phyloP scores from a whole-genome alignment of 495 filamentous ascomycete species.

The Aspergillus incahuasiensis region DNA sequence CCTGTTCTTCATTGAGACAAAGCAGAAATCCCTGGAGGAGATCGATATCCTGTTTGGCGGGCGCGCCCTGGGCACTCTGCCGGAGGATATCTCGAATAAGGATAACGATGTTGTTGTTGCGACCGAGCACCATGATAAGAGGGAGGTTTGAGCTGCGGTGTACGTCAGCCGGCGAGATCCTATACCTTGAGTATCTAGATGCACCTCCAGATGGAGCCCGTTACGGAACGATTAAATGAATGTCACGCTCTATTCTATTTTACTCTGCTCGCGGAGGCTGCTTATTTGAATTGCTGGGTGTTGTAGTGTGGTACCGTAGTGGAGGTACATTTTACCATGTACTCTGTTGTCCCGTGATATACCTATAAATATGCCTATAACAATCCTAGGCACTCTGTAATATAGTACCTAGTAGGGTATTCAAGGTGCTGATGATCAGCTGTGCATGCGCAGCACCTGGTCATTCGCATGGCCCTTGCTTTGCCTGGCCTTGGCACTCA shows the following conservation, averaged over 20 bases:
- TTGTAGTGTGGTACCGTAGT: neutral
- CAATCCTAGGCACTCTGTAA: too few species aligned
- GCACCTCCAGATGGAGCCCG: too few species aligned
- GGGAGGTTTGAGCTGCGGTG: neutral
- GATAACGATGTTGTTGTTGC: constrained; percentile 13
- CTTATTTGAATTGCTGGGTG: too few species aligned
- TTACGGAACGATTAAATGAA: too few species aligned
- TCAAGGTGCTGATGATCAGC: neutral
- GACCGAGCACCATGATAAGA: constrained; percentile 13
- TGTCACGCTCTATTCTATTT: too few species aligned
- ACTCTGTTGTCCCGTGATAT: neutral
- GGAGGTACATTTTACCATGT: neutral
- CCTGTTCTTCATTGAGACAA: constrained; percentile 54
- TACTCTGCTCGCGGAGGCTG: too few species aligned
- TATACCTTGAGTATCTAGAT: too few species aligned
- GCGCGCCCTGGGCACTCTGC: constrained; percentile 39
- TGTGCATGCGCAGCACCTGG: neutral
- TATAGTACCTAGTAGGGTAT: too few species aligned
- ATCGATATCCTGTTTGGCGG: constrained; percentile 54
- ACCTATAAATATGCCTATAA: too few species aligned
- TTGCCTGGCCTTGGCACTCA: neutral
- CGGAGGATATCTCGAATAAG: constrained; percentile 30
- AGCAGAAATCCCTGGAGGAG: constrained; percentile 51
- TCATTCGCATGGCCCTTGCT: neutral
- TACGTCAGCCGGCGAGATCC: too few species aligned